Percentiles rank a stretch among this genome's conserved stretches.
These are phyloP conservation scores for Malassezia sympodialis DNA, from an alignment of 1,284 basidiomycete genomes.

Conservation along the genomic window DNA sequence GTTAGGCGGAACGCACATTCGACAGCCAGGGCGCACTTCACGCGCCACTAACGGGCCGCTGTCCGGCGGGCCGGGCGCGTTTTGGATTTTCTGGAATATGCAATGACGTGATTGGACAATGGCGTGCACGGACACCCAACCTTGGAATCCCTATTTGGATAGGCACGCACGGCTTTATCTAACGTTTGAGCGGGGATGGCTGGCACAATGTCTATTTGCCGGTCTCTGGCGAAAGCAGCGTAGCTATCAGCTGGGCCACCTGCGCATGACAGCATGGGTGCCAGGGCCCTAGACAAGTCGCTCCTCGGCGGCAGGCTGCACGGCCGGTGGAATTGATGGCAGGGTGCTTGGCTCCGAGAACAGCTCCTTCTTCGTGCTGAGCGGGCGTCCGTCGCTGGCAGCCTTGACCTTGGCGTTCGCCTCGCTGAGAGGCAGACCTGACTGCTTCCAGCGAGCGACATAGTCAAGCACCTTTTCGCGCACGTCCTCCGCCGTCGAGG, in stretches of 20 bases:
- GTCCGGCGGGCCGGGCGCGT: constrained; percentile 2
- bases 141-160: background rate
- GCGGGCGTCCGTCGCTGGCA: constrained; percentile 25
- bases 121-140: constrained; percentile 2
- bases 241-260: too few species aligned
- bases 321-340: constrained; percentile 10
- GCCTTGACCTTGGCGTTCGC: constrained; percentile 61
- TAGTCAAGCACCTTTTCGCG: constrained; percentile 53
- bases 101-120: constrained; percentile 1
- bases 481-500: constrained; percentile 63
- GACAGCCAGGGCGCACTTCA: background rate
- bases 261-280: too few species aligned
- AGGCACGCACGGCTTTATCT: constrained; percentile 2
- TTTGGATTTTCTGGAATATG: background rate
- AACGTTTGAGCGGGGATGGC: background rate
- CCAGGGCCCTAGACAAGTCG: background rate
- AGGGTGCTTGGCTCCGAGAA: constrained; percentile 8
- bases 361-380: constrained; percentile 9
- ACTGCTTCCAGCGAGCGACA: constrained; percentile 52
- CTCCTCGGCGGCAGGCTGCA: background rate
- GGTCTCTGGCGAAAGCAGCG: background rate
- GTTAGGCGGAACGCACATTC: background rate
- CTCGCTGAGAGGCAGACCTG: constrained; percentile 26
- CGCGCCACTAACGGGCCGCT: constrained; percentile 1
- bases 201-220: too few species aligned